Conservation (phyloP, 83 land plant genomes). For the Picea engelmannii region DNA sequence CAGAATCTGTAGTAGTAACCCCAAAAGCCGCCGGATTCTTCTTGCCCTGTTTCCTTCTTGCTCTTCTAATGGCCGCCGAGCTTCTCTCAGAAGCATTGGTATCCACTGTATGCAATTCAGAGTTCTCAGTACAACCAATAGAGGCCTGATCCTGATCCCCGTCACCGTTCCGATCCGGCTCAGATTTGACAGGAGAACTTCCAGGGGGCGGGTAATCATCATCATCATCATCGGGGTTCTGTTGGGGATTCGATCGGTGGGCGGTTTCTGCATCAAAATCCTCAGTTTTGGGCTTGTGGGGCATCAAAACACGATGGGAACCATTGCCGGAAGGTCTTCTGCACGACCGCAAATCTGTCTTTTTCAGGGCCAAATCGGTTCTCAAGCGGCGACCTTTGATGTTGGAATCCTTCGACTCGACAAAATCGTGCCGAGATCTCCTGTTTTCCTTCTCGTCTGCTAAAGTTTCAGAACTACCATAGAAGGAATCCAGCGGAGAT, state of each 20-base stretch:
- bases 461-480: conserved; percentile 10
- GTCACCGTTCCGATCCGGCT: no score
- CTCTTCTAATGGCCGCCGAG: neutral
- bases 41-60: conserved; percentile 1
- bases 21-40: conserved; percentile 1
- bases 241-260: neutral
- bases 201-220: neutral
- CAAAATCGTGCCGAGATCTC: neutral
- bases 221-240: no score
- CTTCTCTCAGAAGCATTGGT: conserved; percentile 1
- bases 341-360: neutral
- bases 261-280: neutral
- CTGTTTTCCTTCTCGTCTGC: conserved; percentile 5
- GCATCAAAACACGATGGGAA: neutral
- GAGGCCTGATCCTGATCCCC: neutral
- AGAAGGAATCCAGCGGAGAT: conserved; percentile 8
- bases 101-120: neutral
- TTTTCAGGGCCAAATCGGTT: neutral
- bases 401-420: neutral
- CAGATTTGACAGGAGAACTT: no score
- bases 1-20: neutral
- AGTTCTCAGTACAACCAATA: neutral
- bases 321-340: neutral
- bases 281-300: neutral
- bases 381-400: no score